Evolutionary conservation across 192 early-diverging fungal species (phyloP).

Genomic region (Piromyces finnis): DNA sequence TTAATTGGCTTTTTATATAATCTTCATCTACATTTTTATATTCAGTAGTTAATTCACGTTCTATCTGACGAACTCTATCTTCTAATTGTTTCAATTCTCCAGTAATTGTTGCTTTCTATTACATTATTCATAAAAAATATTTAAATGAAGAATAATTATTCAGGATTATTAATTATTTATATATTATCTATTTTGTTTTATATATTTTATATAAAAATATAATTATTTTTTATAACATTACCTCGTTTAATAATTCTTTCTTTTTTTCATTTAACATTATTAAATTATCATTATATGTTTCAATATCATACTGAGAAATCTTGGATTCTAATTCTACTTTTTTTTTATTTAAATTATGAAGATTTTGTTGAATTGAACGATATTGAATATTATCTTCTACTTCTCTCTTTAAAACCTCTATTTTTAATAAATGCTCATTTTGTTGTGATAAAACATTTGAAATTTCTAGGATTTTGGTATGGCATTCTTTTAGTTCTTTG

Average conservation of each 20-base stretch:
- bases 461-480: neutral
- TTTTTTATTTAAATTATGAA: neutral
- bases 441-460: neutral
- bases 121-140: too few relatives aligned
- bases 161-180: too few relatives aligned
- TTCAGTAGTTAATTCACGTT: slow-evolving; percentile 44
- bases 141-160: too few relatives aligned
- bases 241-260: slow-evolving; percentile 11
- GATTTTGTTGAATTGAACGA: neutral
- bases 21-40: slow-evolving; percentile 59
- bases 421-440: neutral
- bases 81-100: slow-evolving; percentile 74
- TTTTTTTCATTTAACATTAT: slow-evolving; percentile 11
- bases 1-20: slow-evolving; percentile 46
- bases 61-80: slow-evolving; percentile 22
- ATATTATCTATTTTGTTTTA: neutral
- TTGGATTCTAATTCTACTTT: neutral
- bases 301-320: neutral
- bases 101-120: slow-evolving; percentile 28
- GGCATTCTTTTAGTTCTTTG: neutral
- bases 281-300: neutral
- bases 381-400: neutral
- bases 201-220: neutral
- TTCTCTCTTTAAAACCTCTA: neutral
- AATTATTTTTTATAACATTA: neutral